Percentiles rank a stretch among this genome's conserved stretches.
Conservation (phyloP, 352 stramenopile genomes). For the Phytophthora chlamydospora region DNA sequence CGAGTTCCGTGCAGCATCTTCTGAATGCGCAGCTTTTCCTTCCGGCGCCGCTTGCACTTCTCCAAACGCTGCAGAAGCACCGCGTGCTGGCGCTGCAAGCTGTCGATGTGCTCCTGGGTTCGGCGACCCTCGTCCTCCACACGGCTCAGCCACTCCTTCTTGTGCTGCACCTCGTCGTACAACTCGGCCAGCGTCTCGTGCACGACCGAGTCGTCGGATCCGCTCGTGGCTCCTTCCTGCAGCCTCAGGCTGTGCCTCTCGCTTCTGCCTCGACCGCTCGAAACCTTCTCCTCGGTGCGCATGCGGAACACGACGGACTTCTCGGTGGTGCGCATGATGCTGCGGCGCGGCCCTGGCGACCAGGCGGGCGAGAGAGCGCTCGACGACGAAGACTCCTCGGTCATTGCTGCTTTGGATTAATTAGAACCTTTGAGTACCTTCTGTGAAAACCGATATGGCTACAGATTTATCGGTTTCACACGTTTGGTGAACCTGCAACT, state of each 20-base stretch:
- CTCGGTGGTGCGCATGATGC: slow-evolving; percentile 32
- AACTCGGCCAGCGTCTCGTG: slow-evolving; percentile 41
- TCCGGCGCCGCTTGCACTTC: slow-evolving; percentile 42
- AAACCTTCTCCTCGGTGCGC: slow-evolving; percentile 31
- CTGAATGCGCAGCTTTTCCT: slow-evolving; percentile 42
- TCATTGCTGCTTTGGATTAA: slow-evolving; percentile 13
- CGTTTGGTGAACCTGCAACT: slow-evolving; percentile 22
- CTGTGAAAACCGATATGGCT: neutral
- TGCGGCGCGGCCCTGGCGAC: slow-evolving; percentile 6
- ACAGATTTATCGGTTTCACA: slow-evolving; percentile 10
- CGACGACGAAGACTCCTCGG: slow-evolving; percentile 34
- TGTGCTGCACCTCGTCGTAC: slow-evolving; percentile 32
- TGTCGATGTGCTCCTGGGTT: slow-evolving; percentile 34
- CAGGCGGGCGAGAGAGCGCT: slow-evolving; percentile 17
- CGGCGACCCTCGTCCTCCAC: slow-evolving; percentile 41
- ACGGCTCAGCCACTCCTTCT: slow-evolving; percentile 41
- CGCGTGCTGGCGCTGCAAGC: slow-evolving; percentile 47
- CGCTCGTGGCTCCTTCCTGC: neutral
- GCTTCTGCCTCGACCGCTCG: slow-evolving; percentile 5
- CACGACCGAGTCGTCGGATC: slow-evolving; percentile 31
- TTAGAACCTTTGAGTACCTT: neutral
- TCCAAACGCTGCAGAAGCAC: slow-evolving; percentile 44
- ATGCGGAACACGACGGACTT: slow-evolving; percentile 42
- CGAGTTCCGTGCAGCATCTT: slow-evolving; percentile 35
- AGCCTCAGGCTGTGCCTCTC: slow-evolving; percentile 13